Evolutionary conservation across 1,284 basidiomycete species (phyloP).

Genomic region (Tausonia pullulans): DNA sequence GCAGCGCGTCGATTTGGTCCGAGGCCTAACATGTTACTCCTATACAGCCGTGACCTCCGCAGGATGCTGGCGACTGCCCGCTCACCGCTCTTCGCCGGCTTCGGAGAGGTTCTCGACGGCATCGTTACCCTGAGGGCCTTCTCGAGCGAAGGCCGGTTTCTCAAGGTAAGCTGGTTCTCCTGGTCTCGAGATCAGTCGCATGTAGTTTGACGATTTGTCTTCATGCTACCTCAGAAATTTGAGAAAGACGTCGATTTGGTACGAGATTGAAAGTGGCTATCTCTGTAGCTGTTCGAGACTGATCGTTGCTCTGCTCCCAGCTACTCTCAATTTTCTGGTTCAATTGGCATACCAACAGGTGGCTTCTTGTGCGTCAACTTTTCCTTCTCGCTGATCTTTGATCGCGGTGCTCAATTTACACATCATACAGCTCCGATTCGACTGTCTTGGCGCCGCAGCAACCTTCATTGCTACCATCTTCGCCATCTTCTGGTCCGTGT

Average conservation of each 20-base stretch:
- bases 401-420: not conserved
- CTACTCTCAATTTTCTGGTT: conserved; percentile 37
- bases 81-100: conserved; percentile 62
- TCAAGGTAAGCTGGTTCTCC: conserved; percentile 42
- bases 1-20: not conserved
- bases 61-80: conserved; percentile 63
- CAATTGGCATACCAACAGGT: conserved; percentile 29
- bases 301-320: not conserved
- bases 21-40: not conserved
- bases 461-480: conserved; percentile 67
- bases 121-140: conserved; percentile 81
- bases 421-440: conserved; percentile 51
- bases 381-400: not conserved
- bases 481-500: conserved; percentile 55
- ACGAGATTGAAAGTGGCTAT: too few relatives aligned
- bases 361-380: conserved; percentile 23
- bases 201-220: not conserved
- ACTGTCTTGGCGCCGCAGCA: conserved; percentile 61
- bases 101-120: conserved; percentile 63
- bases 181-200: conserved; percentile 20
- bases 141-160: conserved; percentile 64
- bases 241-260: conserved; percentile 57
- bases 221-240: conserved; percentile 26
- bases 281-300: too few relatives aligned
- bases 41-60: conserved; percentile 50